Percentiles rank a stretch among this genome's conserved stretches.
Conservation (phyloP, 805 yeast species). For the Kazachstania taianensis region DNA sequence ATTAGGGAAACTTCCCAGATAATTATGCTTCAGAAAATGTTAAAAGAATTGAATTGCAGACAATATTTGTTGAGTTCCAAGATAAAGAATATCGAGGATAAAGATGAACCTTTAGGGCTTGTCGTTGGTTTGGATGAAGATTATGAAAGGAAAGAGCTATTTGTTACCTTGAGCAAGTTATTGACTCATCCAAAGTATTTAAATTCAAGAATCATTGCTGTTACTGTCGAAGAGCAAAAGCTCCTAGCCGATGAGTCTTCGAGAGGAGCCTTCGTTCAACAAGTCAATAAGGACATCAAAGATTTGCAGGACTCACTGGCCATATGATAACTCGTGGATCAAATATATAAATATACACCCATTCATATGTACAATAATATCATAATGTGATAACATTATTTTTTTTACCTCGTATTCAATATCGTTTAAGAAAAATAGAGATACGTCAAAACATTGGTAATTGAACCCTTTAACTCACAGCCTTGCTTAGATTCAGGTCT, state of each 20-base stretch:
- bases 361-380: too few species aligned
- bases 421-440: too few species aligned
- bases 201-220: slow-evolving; percentile 54
- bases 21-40: slow-evolving; percentile 48
- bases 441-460: too few species aligned
- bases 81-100: slow-evolving; percentile 10
- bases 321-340: too few species aligned
- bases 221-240: slow-evolving; percentile 55
- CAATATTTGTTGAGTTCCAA: slow-evolving; percentile 32
- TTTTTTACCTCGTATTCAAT: too few species aligned
- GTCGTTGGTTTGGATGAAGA: slow-evolving; percentile 55
- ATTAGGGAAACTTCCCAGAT: slow-evolving; percentile 64
- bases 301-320: slow-evolving; percentile 45
- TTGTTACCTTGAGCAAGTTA: slow-evolving; percentile 55
- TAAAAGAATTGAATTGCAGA: slow-evolving; percentile 44
- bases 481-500: too few species aligned
- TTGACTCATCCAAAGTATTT: slow-evolving; percentile 81
- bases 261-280: slow-evolving; percentile 35
- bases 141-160: slow-evolving; percentile 49
- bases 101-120: slow-evolving; percentile 18
- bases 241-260: slow-evolving; percentile 40
- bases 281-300: slow-evolving; percentile 40
- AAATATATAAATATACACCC: too few species aligned
- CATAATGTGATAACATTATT: too few species aligned
- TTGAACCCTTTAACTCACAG: too few species aligned